Percentiles rank a stretch among this genome's conserved stretches.
phyloP scores from a whole-genome alignment of 306 rosid genomes.

The Rubus idaeus region DNA sequence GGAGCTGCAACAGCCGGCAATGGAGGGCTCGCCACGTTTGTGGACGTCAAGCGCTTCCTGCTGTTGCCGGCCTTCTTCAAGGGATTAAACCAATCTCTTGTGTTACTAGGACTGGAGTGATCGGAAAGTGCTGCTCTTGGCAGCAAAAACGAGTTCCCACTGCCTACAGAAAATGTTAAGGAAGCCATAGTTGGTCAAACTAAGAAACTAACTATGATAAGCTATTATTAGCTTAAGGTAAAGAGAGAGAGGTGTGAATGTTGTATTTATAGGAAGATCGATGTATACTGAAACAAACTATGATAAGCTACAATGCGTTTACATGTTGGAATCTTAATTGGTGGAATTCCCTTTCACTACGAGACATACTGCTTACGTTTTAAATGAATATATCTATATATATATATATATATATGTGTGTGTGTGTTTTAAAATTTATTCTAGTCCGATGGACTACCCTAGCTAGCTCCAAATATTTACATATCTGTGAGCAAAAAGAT shows the following conservation, averaged over 20 bases:
- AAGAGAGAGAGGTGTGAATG: background rate
- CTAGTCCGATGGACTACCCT: too few relatives aligned
- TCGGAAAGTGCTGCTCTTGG: conserved; percentile 29
- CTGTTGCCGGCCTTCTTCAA: conserved; percentile 4
- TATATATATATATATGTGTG: too few relatives aligned
- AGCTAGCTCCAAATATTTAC: too few relatives aligned
- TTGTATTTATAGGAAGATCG: conserved; percentile 33
- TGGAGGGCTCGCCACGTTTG: conserved; percentile 56
- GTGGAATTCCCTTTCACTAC: conserved; percentile 55
- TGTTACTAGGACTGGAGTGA: background rate
- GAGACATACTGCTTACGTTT: conserved; percentile 30
- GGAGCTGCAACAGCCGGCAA: conserved; percentile 33
- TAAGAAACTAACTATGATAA: background rate
- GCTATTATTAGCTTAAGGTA: background rate
- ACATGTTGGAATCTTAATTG: conserved; percentile 48
- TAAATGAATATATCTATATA: background rate
- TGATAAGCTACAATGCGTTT: conserved; percentile 6
- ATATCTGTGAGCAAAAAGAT: too few relatives aligned
- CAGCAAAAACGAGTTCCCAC: conserved; percentile 28
- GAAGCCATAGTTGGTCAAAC: conserved; percentile 41
- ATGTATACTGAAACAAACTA: conserved; percentile 12
- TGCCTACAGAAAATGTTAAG: conserved; percentile 20
- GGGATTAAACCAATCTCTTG: conserved; percentile 19
- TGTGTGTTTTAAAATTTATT: too few relatives aligned
- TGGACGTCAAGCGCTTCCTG: conserved; percentile 24